phyloP scores from a whole-genome alignment of 2,329 filamentous ascomycete species.

The Ophiostoma sp. region DNA sequence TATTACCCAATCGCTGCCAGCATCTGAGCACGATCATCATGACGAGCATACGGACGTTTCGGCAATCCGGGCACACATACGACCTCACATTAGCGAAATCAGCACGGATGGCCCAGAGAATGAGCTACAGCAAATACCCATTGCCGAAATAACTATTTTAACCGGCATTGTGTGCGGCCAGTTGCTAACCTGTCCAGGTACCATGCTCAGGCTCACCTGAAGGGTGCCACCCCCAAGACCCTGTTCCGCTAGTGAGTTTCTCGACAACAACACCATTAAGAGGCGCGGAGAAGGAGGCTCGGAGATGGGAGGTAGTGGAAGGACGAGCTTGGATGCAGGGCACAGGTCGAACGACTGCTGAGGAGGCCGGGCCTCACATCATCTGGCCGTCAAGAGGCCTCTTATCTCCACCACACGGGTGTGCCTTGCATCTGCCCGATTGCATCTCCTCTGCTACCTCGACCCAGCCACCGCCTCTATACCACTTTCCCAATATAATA shows the following conservation, averaged over 20 bases:
- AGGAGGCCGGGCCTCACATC: not conserved
- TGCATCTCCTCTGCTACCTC: not conserved
- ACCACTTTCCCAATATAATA: not conserved
- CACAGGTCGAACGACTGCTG: not conserved
- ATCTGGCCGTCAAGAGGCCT: not conserved
- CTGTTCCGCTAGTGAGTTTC: conserved; percentile 33
- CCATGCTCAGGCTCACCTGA: conserved; percentile 52
- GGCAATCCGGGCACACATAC: not conserved
- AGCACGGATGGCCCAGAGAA: not conserved
- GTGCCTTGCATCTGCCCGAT: not conserved
- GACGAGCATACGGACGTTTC: not conserved
- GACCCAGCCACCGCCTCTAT: not conserved
- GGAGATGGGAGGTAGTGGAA: not conserved
- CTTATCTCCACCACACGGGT: not conserved
- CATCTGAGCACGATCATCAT: not conserved
- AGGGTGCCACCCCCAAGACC: conserved; percentile 43
- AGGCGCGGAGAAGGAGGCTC: not conserved
- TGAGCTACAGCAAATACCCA: not conserved
- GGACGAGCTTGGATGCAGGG: not conserved
- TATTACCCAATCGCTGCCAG: not conserved
- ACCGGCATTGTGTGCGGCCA: not conserved
- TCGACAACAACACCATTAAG: not conserved
- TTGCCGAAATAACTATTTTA: not conserved
- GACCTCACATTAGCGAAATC: not conserved
- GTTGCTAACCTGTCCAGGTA: conserved; percentile 44